Conservation (phyloP, 163 green algal species). For the Trebouxia gelatinosa region DNA sequence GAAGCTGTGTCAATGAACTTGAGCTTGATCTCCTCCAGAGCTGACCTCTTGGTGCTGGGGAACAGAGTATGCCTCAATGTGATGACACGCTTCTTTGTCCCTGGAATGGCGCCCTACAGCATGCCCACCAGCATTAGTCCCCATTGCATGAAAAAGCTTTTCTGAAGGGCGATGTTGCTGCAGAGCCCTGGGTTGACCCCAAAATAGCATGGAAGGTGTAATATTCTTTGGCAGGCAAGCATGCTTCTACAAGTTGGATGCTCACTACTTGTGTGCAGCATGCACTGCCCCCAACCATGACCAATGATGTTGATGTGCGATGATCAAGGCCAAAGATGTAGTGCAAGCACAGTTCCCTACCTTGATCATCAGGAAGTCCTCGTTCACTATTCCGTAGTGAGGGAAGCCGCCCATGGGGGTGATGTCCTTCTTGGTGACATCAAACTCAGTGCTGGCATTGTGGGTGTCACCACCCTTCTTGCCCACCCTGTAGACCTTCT, state of each 20-base stretch:
- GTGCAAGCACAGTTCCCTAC: slow-evolving; percentile 43
- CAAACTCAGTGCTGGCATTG: slow-evolving; percentile 91
- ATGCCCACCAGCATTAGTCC: too few relatives aligned
- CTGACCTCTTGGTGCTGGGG: slow-evolving; percentile 85
- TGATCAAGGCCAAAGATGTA: too few relatives aligned
- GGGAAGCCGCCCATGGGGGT: slow-evolving; percentile 99
- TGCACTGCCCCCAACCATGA: too few relatives aligned
- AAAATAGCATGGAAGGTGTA: too few relatives aligned
- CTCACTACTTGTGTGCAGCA: too few relatives aligned
- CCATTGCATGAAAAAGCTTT: too few relatives aligned
- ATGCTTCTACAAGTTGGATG: too few relatives aligned
- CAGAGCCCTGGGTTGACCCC: too few relatives aligned
- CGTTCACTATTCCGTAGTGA: slow-evolving; percentile 94
- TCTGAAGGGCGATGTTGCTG: too few relatives aligned
- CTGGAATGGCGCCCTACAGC: slow-evolving; percentile 75
- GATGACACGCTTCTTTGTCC: slow-evolving; percentile 94
- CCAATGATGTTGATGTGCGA: too few relatives aligned
- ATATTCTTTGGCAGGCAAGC: too few relatives aligned
- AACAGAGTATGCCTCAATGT: slow-evolving; percentile 93
- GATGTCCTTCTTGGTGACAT: slow-evolving; percentile 98
- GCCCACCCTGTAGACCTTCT: slow-evolving; percentile 90
- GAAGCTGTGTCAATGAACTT: slow-evolving; percentile 99
- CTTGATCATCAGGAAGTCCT: slow-evolving; percentile 99
- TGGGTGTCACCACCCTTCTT: slow-evolving; percentile 91
- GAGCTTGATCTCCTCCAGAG: slow-evolving; percentile 91